A percentile compares a stretch with the other conserved stretches of the same genome.
These are phyloP conservation scores for Epichloe aotearoae DNA, from an alignment of 2,329 filamentous ascomycete species.

Conservation along the genomic window DNA sequence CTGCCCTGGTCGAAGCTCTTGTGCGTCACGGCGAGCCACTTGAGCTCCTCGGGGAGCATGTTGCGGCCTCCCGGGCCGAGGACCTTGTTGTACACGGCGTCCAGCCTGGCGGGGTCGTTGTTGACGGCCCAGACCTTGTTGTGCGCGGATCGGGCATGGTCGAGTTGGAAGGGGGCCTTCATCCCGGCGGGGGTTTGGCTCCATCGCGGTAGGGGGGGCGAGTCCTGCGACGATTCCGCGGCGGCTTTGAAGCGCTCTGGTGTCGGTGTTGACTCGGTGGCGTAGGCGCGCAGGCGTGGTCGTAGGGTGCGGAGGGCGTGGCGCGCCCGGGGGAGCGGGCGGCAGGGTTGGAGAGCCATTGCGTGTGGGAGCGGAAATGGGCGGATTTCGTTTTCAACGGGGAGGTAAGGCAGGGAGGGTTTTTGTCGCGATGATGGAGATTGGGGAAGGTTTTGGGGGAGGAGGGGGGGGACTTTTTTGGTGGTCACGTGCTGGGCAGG, in stretches of 20 bases:
- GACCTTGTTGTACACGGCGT: slow-evolving; percentile 64
- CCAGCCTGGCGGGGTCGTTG: slow-evolving; percentile 56
- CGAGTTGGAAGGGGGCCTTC: slow-evolving; percentile 55
- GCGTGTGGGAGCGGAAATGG: neutral
- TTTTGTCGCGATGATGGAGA: neutral
- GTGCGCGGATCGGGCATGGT: slow-evolving; percentile 38
- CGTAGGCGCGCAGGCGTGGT: slow-evolving; percentile 16
- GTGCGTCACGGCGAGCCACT: slow-evolving; percentile 94
- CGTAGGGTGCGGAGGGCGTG: slow-evolving; percentile 11
- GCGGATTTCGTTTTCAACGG: neutral
- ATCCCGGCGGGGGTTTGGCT: slow-evolving; percentile 54
- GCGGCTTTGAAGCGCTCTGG: slow-evolving; percentile 15
- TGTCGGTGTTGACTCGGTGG: slow-evolving; percentile 13
- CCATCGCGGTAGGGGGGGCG: slow-evolving; percentile 44
- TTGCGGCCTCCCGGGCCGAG: slow-evolving; percentile 60
- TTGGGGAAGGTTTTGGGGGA: neutral
- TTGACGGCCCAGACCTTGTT: slow-evolving; percentile 57
- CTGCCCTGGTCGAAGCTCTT: slow-evolving; percentile 96
- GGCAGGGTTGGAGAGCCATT: slow-evolving; percentile 23
- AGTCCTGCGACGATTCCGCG: slow-evolving; percentile 2
- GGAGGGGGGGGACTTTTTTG: neutral
- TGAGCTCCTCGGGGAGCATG: slow-evolving; percentile 80
- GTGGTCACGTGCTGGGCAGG: neutral
- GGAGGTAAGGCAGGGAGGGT: too few species aligned
- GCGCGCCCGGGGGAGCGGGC: slow-evolving; percentile 16